A percentile compares a stretch with the other conserved stretches of the same genome.
Conservation (phyloP, 495 filamentous ascomycete genomes). For the Lineolata rhizophorae region DNA sequence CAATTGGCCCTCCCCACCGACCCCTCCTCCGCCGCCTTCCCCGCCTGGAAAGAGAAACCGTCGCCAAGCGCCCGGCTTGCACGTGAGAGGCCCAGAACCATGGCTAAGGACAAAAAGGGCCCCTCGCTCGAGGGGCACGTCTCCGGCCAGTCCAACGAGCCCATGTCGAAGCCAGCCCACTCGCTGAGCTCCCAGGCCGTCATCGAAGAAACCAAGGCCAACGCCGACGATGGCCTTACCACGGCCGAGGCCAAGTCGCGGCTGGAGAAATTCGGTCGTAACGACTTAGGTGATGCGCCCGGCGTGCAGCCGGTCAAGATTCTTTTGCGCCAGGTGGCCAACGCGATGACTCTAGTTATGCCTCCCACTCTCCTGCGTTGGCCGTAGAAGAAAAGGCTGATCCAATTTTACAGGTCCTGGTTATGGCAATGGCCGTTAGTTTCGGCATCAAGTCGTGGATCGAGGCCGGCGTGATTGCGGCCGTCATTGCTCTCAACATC, state of each 20-base stretch:
- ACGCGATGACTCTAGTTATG: conserved; percentile 42
- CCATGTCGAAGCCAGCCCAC: conserved; percentile 44
- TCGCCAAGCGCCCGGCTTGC: too few species aligned
- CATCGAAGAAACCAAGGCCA: conserved; percentile 32
- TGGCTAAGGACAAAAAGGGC: too few species aligned
- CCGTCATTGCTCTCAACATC: conserved; percentile 65
- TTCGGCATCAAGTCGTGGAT: conserved; percentile 64
- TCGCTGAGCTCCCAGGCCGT: conserved; percentile 31
- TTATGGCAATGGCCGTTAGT: conserved; percentile 66
- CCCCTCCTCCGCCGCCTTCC: too few species aligned
- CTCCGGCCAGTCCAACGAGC: too few species aligned
- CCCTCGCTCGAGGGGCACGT: too few species aligned
- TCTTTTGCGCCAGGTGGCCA: conserved; percentile 37
- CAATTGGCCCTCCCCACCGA: too few species aligned
- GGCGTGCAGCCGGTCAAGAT: conserved; percentile 36
- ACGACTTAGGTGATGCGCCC: conserved; percentile 35
- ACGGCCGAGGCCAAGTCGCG: conserved; percentile 30
- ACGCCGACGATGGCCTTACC: conserved; percentile 38
- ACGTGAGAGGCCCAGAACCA: too few species aligned
- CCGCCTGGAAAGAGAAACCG: too few species aligned
- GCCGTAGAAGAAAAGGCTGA: conserved; percentile 3
- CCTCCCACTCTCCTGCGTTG: conserved; percentile 1
- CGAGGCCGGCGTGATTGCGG: conserved; percentile 63
- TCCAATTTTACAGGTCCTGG: conserved; percentile 33
- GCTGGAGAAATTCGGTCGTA: conserved; percentile 33